Base-by-base conservation (phyloP, 306 rosid genomes). In the Quercus mongolica region DNA sequence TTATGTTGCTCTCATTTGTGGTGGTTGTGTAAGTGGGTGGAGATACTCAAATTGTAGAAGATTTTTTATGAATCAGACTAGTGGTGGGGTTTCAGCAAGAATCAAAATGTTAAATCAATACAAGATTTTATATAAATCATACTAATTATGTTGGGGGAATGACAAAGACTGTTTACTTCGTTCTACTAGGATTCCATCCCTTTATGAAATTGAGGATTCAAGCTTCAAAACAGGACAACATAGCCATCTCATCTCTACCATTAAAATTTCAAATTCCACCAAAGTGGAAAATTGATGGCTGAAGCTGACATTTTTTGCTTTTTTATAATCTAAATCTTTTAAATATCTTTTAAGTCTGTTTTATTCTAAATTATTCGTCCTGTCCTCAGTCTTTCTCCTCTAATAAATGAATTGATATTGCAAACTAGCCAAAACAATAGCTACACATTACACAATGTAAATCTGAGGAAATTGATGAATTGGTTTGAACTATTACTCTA, bases 221-320 rank as follows among this genome's bases (percentile, higher is more conserved):
- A 19, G 59, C 1, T 8, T 44, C 1, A 6, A 12, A 73, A 77
- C 15, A 70, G 79, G 86, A 78, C 89, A 85, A 80, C 73, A 44
- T n/a, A 8, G 31, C 59, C 76, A 73, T 69, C 62, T 69, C 25
- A 73, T 52, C 77, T 73, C 59, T 17, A 55, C 54, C 2, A 75
- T 75, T 75, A 44, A 77, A 28, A 20, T 26, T 76, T 82, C 78
- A 52, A 38, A 44, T 84, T 44, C 52, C 25, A 35, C 41, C 59
- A 46, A 19, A 57, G 55, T 33, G 26, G 33, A 65, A 65, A 73
- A 73, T 79, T 78, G 63, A 71, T n/a, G 30, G 75, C 73, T 71
- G 86, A 76, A 74, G 25, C 71, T 57, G 79, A 83, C 85, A 15
- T 56, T 70, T 73, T 70, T 30, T 15, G 56, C 17, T 17, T 33